Evolutionary conservation across 257 asterid genomes (phyloP).

Genomic region (Ajuga chamaepitys): DNA sequence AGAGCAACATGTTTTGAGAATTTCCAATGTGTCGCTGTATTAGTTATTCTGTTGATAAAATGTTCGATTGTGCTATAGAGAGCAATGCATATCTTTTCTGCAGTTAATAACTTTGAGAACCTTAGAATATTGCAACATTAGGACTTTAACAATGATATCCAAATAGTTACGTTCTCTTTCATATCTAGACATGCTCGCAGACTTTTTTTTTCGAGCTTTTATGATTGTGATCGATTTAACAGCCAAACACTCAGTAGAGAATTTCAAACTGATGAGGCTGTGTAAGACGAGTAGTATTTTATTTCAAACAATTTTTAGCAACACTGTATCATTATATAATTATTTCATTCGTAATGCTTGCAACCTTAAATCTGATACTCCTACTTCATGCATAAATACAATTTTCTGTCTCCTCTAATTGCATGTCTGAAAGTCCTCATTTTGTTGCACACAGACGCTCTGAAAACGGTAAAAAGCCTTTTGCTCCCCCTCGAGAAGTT

Average conservation of each 20-base stretch:
- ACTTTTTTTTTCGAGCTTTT: too few relatives aligned
- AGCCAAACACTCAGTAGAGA: not conserved
- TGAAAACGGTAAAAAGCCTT: conserved; percentile 34
- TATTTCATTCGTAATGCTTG: not conserved
- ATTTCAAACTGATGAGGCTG: not conserved
- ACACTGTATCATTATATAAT: not conserved
- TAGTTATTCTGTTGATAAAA: not conserved
- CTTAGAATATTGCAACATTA: not conserved
- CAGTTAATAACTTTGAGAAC: not conserved
- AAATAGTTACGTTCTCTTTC: not conserved
- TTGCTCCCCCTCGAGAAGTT: conserved; percentile 46
- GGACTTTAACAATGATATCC: not conserved
- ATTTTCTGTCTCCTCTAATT: not conserved
- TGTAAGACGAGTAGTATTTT: not conserved
- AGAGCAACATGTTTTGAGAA: not conserved
- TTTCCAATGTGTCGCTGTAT: not conserved
- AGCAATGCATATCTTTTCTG: not conserved
- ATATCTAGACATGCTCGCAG: not conserved
- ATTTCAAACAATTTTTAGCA: not conserved
- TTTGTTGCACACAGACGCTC: conserved; percentile 23
- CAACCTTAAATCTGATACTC: not conserved
- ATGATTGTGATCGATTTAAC: not conserved
- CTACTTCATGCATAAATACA: not conserved
- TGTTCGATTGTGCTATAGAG: not conserved
- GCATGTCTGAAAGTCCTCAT: not conserved